Conservation (phyloP, 371 early-diverging fungal species). For the Choanephora cucurbitarum region DNA sequence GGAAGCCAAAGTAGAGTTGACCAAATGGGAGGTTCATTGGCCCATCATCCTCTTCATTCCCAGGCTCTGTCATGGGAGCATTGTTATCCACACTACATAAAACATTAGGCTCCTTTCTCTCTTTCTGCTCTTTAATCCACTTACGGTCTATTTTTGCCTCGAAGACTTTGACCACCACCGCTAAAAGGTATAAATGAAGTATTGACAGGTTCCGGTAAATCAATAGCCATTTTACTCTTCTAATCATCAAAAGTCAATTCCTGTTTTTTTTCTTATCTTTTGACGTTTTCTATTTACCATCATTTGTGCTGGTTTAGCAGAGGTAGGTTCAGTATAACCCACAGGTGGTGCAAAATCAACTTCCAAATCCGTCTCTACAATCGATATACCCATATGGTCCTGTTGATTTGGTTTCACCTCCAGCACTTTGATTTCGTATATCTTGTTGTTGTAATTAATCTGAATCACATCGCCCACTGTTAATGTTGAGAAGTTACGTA, state of each 20-base stretch:
- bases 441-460: conserved; percentile 89
- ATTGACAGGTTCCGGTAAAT: conserved; percentile 44
- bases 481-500: conserved; percentile 94
- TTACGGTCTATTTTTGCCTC: conserved; percentile 46
- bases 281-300: conserved; percentile 32
- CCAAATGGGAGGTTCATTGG: conserved; percentile 88
- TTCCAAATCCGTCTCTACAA: conserved; percentile 98
- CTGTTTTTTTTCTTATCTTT: not conserved
- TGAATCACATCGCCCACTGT: conserved; percentile 94
- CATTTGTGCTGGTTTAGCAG: conserved; percentile 38
- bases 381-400: conserved; percentile 81
- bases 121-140: conserved; percentile 36
- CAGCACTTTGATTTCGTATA: conserved; percentile 90
- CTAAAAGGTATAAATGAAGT: conserved; percentile 41
- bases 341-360: conserved; percentile 98
- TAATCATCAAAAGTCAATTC: conserved; percentile 16
- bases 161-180: conserved; percentile 44
- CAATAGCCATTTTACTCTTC: conserved; percentile 57
- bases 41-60: conserved; percentile 55
- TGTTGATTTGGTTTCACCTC: conserved; percentile 83
- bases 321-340: conserved; percentile 96
- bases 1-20: conserved; percentile 89
- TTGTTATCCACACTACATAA: too few relatives aligned
- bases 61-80: too few relatives aligned
- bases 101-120: too few relatives aligned